Evolutionary conservation across 2,329 filamentous ascomycete genomes (phyloP).

Genomic region (Colletotrichum echinochloae): DNA sequence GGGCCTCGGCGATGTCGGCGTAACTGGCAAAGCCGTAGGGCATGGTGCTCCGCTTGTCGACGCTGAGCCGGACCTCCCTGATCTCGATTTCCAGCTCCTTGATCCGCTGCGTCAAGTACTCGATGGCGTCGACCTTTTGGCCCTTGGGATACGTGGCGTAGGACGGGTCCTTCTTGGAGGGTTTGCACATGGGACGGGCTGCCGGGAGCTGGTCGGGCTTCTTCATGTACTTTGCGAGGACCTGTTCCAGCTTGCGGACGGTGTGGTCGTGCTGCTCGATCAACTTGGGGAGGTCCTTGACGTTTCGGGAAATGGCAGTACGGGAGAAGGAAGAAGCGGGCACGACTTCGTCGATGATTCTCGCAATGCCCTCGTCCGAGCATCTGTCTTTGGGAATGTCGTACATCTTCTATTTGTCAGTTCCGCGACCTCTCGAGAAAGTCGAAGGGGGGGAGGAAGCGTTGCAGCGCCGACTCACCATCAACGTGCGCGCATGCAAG

Average conservation of each 20-base stretch:
- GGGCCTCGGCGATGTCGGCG: slow-evolving; percentile 87
- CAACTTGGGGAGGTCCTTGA: slow-evolving; percentile 87
- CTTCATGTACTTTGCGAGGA: slow-evolving; percentile 90
- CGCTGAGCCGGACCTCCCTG: slow-evolving; percentile 81
- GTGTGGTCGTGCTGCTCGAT: slow-evolving; percentile 86
- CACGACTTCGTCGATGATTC: slow-evolving; percentile 83
- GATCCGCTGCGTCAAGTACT: slow-evolving; percentile 90
- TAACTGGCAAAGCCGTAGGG: slow-evolving; percentile 96
- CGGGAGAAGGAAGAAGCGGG: slow-evolving; percentile 83
- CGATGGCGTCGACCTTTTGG: slow-evolving; percentile 91
- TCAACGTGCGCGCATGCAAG: slow-evolving; percentile 79
- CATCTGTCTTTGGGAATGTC: slow-evolving; percentile 83
- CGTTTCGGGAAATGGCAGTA: slow-evolving; percentile 88
- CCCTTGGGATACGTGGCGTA: slow-evolving; percentile 72
- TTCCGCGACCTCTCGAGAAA: neutral
- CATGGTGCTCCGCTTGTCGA: slow-evolving; percentile 90
- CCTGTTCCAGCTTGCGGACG: slow-evolving; percentile 84
- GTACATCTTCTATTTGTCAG: slow-evolving; percentile 72
- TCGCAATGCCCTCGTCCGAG: slow-evolving; percentile 87
- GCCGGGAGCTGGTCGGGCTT: slow-evolving; percentile 84
- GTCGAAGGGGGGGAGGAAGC: too few relatives aligned
- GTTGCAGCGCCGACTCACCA: slow-evolving; percentile 58
- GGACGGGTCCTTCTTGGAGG: slow-evolving; percentile 82
- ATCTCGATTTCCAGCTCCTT: slow-evolving; percentile 85
- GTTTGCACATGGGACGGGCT: slow-evolving; percentile 81